Evolutionary conservation across 768 basidiomycete species (phyloP), one percentile per base, ranked within the genome.

Genomic region (Pleurotus pulmonarius): DNA sequence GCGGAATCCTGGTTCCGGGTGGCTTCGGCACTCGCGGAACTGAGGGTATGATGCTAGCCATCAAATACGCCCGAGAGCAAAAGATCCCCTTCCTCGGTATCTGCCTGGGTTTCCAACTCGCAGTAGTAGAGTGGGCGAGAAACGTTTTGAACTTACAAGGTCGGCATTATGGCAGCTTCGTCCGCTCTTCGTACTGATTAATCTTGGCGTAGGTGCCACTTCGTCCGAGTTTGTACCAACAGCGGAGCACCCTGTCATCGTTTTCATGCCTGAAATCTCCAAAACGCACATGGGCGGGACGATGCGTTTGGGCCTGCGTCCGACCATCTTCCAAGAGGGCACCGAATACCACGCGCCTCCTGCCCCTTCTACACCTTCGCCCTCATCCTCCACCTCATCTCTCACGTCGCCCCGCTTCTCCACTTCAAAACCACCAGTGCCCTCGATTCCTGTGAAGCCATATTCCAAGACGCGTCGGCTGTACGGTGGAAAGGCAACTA

Each of bases 241-340:
- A 1, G 75, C 86, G 1, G 69, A 74, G n/a, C 75, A 88, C 60
- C 90, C 89, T 0, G 79, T 94, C 56, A 78, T 98, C 71, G 80
- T 98, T 63, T 98, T 95, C 82, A 99, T 99, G 97, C 97, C 97
- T 15, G 97, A 99, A 69, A 92, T 99, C 63, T 97, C 94, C 9
- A 90, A 88, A 68, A 98, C 95, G 11, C 94, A 98, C 61, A 93
- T 98, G 85, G 97, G 97, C 51, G 97, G 97, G 18, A 99, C 96
- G n/a, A 99, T 99, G 97, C 88, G 97, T 11, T 83, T 98, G n/a
- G 97, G 97, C 20, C 79, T 98, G 41, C 86, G 96, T n/a, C 94
- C 96, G 3, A 99, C 96, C 2, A 82, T 98, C 46, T 98, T 98
- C 69, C 83, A 88, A 56, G 69, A 77, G 7, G 79, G 75, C 11